Conservation (phyloP, 805 yeast genomes). For the Saturnispora sanitii region DNA sequence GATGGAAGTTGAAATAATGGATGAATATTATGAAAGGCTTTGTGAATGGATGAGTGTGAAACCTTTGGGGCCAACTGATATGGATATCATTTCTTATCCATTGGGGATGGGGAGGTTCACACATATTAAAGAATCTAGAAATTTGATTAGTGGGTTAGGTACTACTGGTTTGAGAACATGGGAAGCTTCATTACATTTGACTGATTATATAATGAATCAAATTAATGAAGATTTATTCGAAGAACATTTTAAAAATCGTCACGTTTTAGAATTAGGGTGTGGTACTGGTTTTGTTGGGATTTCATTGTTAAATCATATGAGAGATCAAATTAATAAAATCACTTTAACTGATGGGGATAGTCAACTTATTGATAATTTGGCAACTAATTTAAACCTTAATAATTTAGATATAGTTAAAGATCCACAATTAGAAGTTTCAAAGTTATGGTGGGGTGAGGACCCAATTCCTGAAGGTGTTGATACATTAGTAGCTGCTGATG, state of each 20-base stretch:
- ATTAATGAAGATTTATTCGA: background rate
- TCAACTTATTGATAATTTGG: conserved; percentile 38
- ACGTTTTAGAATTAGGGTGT: conserved; percentile 67
- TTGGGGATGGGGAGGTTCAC: conserved; percentile 16
- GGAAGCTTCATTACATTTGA: conserved; percentile 77
- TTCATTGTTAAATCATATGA: conserved; percentile 27
- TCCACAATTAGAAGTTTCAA: conserved; percentile 24
- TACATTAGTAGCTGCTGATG: conserved; percentile 73
- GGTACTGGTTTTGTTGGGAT: conserved; percentile 82
- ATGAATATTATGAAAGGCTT: conserved; percentile 35
- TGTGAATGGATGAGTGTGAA: conserved; percentile 28
- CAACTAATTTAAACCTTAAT: conserved; percentile 39
- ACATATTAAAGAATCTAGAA: conserved; percentile 49
- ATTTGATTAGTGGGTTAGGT: conserved; percentile 59
- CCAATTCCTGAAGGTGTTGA: conserved; percentile 33
- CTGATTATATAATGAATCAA: conserved; percentile 35
- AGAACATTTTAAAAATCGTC: conserved; percentile 17
- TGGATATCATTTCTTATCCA: conserved; percentile 31
- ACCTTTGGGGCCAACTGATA: conserved; percentile 29
- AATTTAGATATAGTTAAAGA: conserved; percentile 14
- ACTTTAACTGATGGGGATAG: conserved; percentile 62
- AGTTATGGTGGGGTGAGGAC: conserved; percentile 53
- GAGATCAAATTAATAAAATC: conserved; percentile 18
- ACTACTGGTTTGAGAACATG: conserved; percentile 88
- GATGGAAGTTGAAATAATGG: conserved; percentile 21